Percentiles rank a stretch among this genome's conserved stretches.
These are phyloP conservation scores for Fusarium illudens DNA, from an alignment of 2,329 filamentous ascomycete genomes.

Conservation along the genomic window DNA sequence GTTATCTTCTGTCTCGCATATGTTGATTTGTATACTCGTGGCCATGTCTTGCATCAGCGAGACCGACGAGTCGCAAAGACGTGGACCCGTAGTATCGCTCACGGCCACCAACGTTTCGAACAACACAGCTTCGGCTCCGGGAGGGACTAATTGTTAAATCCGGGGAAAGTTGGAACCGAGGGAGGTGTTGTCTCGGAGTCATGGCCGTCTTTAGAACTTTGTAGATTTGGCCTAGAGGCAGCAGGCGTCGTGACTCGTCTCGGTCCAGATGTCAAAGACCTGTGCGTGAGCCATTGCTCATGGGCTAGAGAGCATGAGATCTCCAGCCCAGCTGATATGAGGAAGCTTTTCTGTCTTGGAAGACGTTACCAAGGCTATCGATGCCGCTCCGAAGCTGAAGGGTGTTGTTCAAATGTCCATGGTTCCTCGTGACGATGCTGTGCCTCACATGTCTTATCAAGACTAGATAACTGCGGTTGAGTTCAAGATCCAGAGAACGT, in stretches of 20 bases:
- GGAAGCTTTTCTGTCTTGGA: constrained; percentile 46
- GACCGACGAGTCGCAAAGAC: background rate
- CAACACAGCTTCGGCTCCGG: background rate
- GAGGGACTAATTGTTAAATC: background rate
- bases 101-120: constrained; percentile 1
- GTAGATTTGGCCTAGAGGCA: constrained; percentile 43
- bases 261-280: constrained; percentile 36
- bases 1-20: background rate
- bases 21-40: background rate
- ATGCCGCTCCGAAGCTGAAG: constrained; percentile 41
- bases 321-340: constrained; percentile 38
- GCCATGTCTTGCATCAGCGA: constrained; percentile 18
- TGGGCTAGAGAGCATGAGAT: constrained; percentile 41
- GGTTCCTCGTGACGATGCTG: constrained; percentile 40
- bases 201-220: background rate
- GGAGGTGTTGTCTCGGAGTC: background rate
- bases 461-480: constrained; percentile 41
- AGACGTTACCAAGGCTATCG: constrained; percentile 41
- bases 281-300: constrained; percentile 37
- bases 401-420: constrained; percentile 54
- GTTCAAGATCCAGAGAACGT: constrained; percentile 50
- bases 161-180: background rate
- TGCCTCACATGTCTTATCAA: constrained; percentile 48
- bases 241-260: constrained; percentile 45
- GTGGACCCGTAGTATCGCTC: constrained; percentile 13